phyloP scores from a whole-genome alignment of 2,329 filamentous ascomycete species.

The Amesomyces nigricolor region DNA sequence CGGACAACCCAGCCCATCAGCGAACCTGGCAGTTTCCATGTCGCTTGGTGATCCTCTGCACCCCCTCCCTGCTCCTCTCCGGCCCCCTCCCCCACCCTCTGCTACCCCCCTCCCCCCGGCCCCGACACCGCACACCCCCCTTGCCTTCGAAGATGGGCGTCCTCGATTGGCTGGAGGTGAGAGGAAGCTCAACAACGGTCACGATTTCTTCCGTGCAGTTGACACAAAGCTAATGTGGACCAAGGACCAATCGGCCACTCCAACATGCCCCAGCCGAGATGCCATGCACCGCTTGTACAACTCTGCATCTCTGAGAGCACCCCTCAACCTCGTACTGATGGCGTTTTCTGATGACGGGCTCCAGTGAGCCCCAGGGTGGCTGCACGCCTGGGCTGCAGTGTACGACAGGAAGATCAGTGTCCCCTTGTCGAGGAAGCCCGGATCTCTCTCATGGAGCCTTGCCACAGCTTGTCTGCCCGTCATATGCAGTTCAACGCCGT shows the following conservation, averaged over 20 bases:
- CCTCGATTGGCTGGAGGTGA: conserved; percentile 34
- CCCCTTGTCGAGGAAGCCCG: conserved; percentile 10
- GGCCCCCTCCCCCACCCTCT: conserved; percentile 4
- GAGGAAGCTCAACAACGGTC: conserved; percentile 42
- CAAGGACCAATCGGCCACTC: conserved; percentile 39
- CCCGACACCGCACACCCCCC: conserved; percentile 20
- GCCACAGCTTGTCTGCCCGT: conserved; percentile 11
- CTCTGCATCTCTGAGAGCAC: conserved; percentile 25
- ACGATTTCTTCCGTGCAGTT: conserved; percentile 47
- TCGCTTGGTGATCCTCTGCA: conserved; percentile 25
- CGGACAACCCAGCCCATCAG: conserved; percentile 11
- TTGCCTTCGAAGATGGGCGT: conserved; percentile 8
- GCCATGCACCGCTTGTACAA: conserved; percentile 33
- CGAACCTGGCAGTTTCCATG: conserved; percentile 10
- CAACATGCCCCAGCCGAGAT: conserved; percentile 39
- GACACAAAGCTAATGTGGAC: conserved; percentile 40
- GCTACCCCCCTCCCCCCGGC: conserved; percentile 16
- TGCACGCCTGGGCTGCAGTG: conserved; percentile 12
- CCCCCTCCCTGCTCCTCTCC: conserved; percentile 14
- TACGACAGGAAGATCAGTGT: conserved; percentile 17
- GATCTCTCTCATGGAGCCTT: conserved; percentile 4
- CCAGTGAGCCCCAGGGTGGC: conserved; percentile 10
- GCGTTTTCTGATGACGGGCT: conserved; percentile 10
- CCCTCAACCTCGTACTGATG: conserved; percentile 26
- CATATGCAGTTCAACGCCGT: conserved; percentile 22